Conservation (phyloP, 2,329 filamentous ascomycete species). For the Aspergillus novoparasiticus region DNA sequence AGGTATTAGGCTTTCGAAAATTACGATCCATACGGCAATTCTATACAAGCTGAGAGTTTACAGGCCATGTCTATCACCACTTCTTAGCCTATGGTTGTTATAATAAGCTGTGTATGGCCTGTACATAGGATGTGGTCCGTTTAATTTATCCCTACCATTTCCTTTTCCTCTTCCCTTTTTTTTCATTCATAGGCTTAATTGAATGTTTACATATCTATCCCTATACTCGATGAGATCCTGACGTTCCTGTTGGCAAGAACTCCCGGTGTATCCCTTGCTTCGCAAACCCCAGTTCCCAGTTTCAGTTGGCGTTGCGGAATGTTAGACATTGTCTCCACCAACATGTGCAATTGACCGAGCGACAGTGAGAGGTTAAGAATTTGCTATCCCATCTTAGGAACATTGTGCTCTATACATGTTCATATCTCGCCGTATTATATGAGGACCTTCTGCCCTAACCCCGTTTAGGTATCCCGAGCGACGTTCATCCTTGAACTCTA, state of each 20-base stretch:
- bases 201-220: accelerated
- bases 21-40: not conserved
- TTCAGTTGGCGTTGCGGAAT: not conserved
- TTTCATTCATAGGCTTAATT: not conserved
- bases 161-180: not conserved
- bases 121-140: not conserved
- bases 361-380: not conserved
- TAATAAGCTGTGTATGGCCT: not conserved
- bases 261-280: not conserved
- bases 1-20: not conserved
- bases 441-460: too few relatives aligned
- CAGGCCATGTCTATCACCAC: not conserved
- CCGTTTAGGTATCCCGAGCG: not conserved
- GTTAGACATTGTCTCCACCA: not conserved
- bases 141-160: not conserved
- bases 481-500: not conserved
- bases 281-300: not conserved
- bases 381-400: not conserved
- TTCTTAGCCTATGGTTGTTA: not conserved
- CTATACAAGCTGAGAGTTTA: too few relatives aligned
- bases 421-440: not conserved
- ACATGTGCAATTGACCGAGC: not conserved
- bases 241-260: not conserved
- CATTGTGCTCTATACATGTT: not conserved
- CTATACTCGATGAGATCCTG: not conserved